Percentiles rank a stretch among this genome's conserved stretches.
phyloP scores from a whole-genome alignment of 495 filamentous ascomycete species.

The Penicillium psychrofluorescens region DNA sequence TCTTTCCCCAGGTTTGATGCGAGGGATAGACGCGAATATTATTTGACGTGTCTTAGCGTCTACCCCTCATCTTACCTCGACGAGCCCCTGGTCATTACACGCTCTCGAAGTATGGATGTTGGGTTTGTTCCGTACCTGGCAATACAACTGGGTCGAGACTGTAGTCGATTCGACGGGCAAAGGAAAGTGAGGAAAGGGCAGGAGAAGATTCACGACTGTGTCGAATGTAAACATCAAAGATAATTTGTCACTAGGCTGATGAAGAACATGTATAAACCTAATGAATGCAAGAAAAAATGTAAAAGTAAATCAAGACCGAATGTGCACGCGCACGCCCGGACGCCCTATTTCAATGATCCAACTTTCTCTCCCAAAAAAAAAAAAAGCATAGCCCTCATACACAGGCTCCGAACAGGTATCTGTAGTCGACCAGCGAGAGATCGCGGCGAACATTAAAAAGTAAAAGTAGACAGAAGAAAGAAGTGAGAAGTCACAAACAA shows the following conservation, averaged over 20 bases:
- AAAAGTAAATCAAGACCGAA: slow-evolving; percentile 1
- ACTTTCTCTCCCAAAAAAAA: too few species aligned
- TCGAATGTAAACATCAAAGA: not conserved
- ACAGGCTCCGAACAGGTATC: slow-evolving; percentile 7
- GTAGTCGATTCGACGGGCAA: not conserved
- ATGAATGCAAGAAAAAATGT: too few species aligned
- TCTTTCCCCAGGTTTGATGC: too few species aligned
- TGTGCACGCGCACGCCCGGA: slow-evolving; percentile 9
- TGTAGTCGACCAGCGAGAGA: not conserved
- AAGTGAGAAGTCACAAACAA: not conserved
- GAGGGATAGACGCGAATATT: too few species aligned
- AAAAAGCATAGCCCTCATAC: slow-evolving; percentile 10
- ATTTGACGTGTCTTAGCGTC: too few species aligned
- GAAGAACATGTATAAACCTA: too few species aligned
- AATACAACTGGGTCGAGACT: too few species aligned
- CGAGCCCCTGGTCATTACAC: too few species aligned
- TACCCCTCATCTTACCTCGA: too few species aligned
- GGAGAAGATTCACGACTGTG: not conserved
- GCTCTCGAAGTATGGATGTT: too few species aligned
- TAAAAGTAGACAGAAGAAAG: slow-evolving; percentile 15
- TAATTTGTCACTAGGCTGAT: not conserved
- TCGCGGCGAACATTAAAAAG: not conserved
- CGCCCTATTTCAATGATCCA: slow-evolving; percentile 1
- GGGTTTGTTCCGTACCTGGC: too few species aligned
- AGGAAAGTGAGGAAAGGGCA: not conserved